Evolutionary conservation across 2,329 filamentous ascomycete species (phyloP).

Genomic region (Fulvia fulva): DNA sequence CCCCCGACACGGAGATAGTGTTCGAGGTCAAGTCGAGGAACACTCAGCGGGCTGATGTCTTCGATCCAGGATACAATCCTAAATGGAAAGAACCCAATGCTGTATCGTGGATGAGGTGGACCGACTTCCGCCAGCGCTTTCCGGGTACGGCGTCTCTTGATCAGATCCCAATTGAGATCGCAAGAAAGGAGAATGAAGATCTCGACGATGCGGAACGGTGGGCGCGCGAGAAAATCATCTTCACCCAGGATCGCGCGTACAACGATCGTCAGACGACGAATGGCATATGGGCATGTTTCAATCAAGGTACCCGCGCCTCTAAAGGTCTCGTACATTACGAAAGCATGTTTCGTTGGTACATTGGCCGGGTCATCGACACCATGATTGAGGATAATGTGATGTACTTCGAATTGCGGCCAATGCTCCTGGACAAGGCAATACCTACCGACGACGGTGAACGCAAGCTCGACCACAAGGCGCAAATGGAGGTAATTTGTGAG

Average conservation of each 20-base stretch:
- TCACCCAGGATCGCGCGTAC: slow-evolving; percentile 24
- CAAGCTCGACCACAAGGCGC: slow-evolving; percentile 53
- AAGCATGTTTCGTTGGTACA: slow-evolving; percentile 59
- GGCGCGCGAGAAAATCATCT: slow-evolving; percentile 30
- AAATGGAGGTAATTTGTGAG: slow-evolving; percentile 58
- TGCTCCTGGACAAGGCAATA: slow-evolving; percentile 64
- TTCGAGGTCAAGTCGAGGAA: slow-evolving; percentile 50
- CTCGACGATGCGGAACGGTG: slow-evolving; percentile 26
- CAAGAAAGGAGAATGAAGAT: slow-evolving; percentile 3
- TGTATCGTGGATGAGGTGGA: slow-evolving; percentile 44
- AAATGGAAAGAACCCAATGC: slow-evolving; percentile 22
- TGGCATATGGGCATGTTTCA: slow-evolving; percentile 60
- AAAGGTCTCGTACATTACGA: slow-evolving; percentile 68
- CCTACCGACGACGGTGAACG: slow-evolving; percentile 54
- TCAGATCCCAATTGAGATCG: slow-evolving; percentile 8
- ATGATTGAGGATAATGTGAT: slow-evolving; percentile 64
- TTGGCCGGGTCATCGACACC: slow-evolving; percentile 55
- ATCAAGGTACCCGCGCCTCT: slow-evolving; percentile 66
- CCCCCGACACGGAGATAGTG: slow-evolving; percentile 55
- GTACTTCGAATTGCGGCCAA: slow-evolving; percentile 68
- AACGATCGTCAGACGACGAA: slow-evolving; percentile 27
- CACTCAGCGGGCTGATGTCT: slow-evolving; percentile 42
- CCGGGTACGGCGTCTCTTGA: slow-evolving; percentile 27
- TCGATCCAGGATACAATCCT: slow-evolving; percentile 46
- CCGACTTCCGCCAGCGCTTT: slow-evolving; percentile 41